These are phyloP conservation scores for Zalaria obscura DNA, from an alignment of 2,329 filamentous ascomycete genomes.

Conservation along the genomic window DNA sequence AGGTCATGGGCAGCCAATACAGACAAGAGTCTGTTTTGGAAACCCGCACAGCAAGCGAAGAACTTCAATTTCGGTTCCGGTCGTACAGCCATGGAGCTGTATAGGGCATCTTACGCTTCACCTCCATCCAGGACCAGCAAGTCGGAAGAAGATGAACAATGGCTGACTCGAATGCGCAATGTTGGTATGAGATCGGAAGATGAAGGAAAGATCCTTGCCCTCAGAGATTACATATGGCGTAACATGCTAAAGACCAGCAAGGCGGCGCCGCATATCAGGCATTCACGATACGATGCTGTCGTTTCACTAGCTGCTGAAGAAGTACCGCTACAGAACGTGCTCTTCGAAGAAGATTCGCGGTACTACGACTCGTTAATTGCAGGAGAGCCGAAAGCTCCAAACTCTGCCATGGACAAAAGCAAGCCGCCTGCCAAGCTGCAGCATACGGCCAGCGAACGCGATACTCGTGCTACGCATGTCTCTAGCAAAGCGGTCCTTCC, in stretches of 20 bases:
- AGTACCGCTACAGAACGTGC: constrained; percentile 74
- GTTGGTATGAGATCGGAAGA: constrained; percentile 72
- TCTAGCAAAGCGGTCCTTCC: neutral
- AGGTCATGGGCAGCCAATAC: constrained; percentile 72
- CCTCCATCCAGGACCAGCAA: constrained; percentile 50
- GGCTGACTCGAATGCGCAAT: constrained; percentile 73
- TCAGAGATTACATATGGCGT: constrained; percentile 86
- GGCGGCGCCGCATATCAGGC: constrained; percentile 24
- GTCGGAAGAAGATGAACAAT: constrained; percentile 88
- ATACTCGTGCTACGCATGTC: neutral
- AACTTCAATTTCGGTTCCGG: constrained; percentile 44
- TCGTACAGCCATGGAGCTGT: constrained; percentile 8
- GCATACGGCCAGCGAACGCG: constrained; percentile 34
- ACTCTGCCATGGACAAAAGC: neutral
- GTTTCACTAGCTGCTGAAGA: constrained; percentile 61
- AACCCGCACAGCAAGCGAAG: constrained; percentile 53
- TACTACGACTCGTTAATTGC: constrained; percentile 24
- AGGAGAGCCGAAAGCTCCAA: neutral
- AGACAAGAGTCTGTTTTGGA: constrained; percentile 81
- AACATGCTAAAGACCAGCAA: constrained; percentile 58
- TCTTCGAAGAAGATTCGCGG: constrained; percentile 68
- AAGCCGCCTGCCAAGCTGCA: constrained; percentile 82
- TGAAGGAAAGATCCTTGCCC: constrained; percentile 72
- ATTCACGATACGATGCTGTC: constrained; percentile 49
- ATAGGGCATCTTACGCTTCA: constrained; percentile 30